Base-by-base conservation (phyloP, 306 rosid genomes). In the Citrullus amarus region DNA sequence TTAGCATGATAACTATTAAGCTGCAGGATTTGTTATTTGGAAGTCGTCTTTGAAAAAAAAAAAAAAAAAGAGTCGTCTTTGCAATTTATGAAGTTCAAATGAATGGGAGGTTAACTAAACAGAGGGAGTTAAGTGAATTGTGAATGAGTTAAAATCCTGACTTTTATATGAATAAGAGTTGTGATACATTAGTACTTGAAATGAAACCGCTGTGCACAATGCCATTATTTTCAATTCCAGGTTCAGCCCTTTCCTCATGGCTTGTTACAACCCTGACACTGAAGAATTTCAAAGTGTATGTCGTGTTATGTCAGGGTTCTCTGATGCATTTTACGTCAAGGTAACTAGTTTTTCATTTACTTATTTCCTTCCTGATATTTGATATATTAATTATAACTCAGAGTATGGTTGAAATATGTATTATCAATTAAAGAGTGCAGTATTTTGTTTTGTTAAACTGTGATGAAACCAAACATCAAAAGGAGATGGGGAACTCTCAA, bases 201-300 rank as follows among this genome's bases (percentile, higher is more conserved):
- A 34, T 62, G 66, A 30, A 30, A 62, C n/a, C 41, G 6, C 18
- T 43, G 46, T 63, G 44, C 44, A 30, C 44, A 63, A 63, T 63
- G 13, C 1, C 9, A 15, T 16, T 65, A 28, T 65, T 65, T 65
- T 2, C 12, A 65, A 65, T 84, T 81, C 32, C 98, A 93, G 97
- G 97, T 91, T 84, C 80, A 93, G 97, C 82, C 98, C 98, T 70
- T 93, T 93, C 90, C 96, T 93, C 38, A 85, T 93, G 98, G 97
- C 98, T 44, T 93, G 98, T 82, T 91, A 84, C 79, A 85, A 89
- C 81, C 93, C 96, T 56, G 98, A 91, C 75, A 91, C 90, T 20
- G 96, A 91, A 80, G 97, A 93, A 80, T 91, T 88, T 78, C 96
- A 93, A 86, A 93, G 98, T 6, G 93, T 93, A 66, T 93, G 98